phyloP scores from a whole-genome alignment of 495 filamentous ascomycete genomes.

The Lophiotrema nucula region DNA sequence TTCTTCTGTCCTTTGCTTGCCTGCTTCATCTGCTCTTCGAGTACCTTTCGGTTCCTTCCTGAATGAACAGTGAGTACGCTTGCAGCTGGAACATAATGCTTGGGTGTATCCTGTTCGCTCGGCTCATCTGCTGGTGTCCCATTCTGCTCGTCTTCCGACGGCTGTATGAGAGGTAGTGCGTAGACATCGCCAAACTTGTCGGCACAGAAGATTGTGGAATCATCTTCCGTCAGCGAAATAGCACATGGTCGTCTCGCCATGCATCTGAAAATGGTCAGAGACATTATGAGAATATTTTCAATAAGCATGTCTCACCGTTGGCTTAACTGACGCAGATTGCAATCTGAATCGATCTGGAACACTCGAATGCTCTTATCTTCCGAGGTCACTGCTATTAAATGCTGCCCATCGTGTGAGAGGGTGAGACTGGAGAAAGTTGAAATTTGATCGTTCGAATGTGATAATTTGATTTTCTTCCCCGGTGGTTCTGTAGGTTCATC shows the following conservation, averaged over 20 bases:
- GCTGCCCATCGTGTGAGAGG: conserved; percentile 57
- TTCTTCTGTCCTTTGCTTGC: conserved; percentile 45
- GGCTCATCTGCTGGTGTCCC: conserved; percentile 14
- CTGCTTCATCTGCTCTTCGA: conserved; percentile 67
- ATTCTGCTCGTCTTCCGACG: conserved; percentile 33
- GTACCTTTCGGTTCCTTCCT: conserved; percentile 67
- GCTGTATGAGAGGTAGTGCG: conserved; percentile 71
- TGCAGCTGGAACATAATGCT: conserved; percentile 57
- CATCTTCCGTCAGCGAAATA: conserved; percentile 65
- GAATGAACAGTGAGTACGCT: conserved; percentile 80
- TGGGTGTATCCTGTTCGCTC: conserved; percentile 26
- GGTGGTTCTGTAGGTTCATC: conserved; percentile 44
- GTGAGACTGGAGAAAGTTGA: conserved; percentile 41
- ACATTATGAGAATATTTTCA: not conserved
- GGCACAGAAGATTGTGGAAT: conserved; percentile 68
- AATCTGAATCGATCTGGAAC: conserved; percentile 62
- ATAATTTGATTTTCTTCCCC: conserved; percentile 54
- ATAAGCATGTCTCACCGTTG: conserved; percentile 56
- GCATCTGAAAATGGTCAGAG: conserved; percentile 46
- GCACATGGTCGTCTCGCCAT: conserved; percentile 90
- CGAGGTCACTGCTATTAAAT: conserved; percentile 74
- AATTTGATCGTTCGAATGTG: conserved; percentile 23
- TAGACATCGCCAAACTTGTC: conserved; percentile 99
- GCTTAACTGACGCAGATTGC: conserved; percentile 65
- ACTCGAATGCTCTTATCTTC: conserved; percentile 91